Percentiles rank a stretch among this genome's conserved stretches.
Conservation (phyloP, 1,139 yeast genomes). For the Candida neerlandica region DNA sequence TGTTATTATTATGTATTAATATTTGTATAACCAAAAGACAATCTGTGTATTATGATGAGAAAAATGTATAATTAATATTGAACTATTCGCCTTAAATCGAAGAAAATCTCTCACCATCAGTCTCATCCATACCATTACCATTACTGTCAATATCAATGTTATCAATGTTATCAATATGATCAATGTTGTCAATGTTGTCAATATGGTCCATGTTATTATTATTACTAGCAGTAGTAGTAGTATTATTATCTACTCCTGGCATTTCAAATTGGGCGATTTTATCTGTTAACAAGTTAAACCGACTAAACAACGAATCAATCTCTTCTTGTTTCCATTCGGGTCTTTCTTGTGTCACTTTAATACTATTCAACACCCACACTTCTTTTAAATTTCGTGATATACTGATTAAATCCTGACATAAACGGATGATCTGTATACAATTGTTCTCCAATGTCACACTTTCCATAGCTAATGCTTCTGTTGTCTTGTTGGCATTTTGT, state of each 20-base stretch:
- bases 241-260: not conserved
- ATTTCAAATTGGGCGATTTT: constrained; percentile 31
- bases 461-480: constrained; percentile 56
- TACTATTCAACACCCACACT: constrained; percentile 59
- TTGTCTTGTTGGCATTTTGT: constrained; percentile 47
- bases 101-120: not conserved
- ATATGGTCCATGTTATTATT: no score
- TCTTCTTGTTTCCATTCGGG: constrained; percentile 25
- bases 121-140: not conserved
- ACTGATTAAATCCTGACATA: constrained; percentile 54
- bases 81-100: not conserved
- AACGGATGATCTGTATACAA: constrained; percentile 51
- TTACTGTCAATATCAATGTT: not conserved
- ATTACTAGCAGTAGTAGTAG: not conserved
- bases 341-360: constrained; percentile 34
- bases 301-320: constrained; percentile 31
- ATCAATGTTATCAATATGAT: no score
- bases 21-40: constrained; percentile 1
- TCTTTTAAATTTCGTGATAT: constrained; percentile 54
- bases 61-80: not conserved
- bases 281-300: constrained; percentile 45
- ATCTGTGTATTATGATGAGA: not conserved
- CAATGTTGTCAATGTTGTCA: no score
- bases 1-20: not conserved
- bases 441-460: constrained; percentile 58